These are phyloP conservation scores for Fraxinus albicans DNA, from an alignment of 305 asterid species.

Conservation along the genomic window DNA sequence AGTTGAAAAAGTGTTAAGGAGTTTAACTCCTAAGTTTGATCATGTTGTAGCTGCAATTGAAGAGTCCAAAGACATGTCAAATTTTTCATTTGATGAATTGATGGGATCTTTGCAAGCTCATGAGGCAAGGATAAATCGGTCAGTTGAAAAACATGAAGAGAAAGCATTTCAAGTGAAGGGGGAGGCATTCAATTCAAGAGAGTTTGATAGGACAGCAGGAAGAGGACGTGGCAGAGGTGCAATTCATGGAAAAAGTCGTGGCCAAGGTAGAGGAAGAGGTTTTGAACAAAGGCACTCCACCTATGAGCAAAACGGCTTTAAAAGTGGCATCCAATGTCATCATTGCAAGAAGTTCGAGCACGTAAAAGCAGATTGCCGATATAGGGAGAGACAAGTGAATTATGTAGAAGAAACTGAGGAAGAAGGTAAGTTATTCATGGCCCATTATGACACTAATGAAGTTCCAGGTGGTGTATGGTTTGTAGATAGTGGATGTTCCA, in stretches of 20 bases:
- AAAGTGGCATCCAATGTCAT: too few species aligned
- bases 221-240: too few species aligned
- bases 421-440: background rate
- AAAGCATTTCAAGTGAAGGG: background rate
- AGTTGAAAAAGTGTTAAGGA: background rate
- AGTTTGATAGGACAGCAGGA: background rate
- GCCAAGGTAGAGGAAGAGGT: too few species aligned
- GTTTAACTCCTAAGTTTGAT: background rate
- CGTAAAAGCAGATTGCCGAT: background rate
- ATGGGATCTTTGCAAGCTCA: background rate
- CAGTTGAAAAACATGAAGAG: background rate
- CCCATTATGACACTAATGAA: background rate
- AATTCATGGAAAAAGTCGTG: too few species aligned
- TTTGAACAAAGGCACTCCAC: too few species aligned
- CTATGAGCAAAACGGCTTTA: too few species aligned
- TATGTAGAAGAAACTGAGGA: background rate
- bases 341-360: too few species aligned
- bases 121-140: background rate
- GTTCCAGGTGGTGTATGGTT: background rate
- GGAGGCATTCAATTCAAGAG: background rate
- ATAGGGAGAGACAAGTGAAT: background rate
- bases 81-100: background rate
- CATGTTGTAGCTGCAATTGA: background rate
- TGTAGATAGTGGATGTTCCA: background rate
- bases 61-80: background rate